Evolutionary conservation across 2,329 filamentous ascomycete genomes (phyloP), one percentile per base, ranked within the genome.

Genomic region (Cladophialophora immunda): DNA sequence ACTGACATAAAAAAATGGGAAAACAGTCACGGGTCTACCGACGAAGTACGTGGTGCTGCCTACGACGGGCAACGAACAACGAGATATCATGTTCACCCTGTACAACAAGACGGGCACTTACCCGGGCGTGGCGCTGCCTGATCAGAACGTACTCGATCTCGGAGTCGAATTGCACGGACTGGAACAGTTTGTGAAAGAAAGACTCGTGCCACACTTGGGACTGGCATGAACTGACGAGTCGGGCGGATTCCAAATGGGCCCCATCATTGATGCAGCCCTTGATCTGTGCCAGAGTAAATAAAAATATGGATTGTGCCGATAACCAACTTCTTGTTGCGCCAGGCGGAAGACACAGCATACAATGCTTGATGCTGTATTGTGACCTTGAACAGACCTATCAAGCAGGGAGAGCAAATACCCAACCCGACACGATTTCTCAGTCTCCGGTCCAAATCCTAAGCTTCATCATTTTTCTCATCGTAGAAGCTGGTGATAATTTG

Each of bases 31-130:
- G 25, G 69, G 70, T 7, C 67, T 69, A n/a, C 68, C 67, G 19
- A 58, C 62, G 17, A 70, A 59, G 45, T 73, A 68, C 32, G 59
- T 63, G 11, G 60, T 71, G 29, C 41, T 68, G n/a, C 67, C 71
- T 19, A 69, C 70, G 45, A 72, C 71, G 15, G 72, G 72, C 30
- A 68, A 73, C 38, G 58, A 56, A 17, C 70, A 71, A 59, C 68
- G 72, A 13, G 72, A 73, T 58, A 73, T 69, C 45, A 73, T 73
- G 71, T 70, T 71, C 56, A 66, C 69, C 29, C 53, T 73, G 34
- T 73, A 73, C 65, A 73, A 73, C 64, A 65, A 58, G 34, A 67
- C 67, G 13, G 70, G 70, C 6, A 73, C 71, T 29, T 73, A 73
- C 58, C 64, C 61, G 15, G 67, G 66, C 2, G 65, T 68, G 15